phyloP scores from a whole-genome alignment of 2,329 filamentous ascomycete species.

The Colletotrichum simmondsii region DNA sequence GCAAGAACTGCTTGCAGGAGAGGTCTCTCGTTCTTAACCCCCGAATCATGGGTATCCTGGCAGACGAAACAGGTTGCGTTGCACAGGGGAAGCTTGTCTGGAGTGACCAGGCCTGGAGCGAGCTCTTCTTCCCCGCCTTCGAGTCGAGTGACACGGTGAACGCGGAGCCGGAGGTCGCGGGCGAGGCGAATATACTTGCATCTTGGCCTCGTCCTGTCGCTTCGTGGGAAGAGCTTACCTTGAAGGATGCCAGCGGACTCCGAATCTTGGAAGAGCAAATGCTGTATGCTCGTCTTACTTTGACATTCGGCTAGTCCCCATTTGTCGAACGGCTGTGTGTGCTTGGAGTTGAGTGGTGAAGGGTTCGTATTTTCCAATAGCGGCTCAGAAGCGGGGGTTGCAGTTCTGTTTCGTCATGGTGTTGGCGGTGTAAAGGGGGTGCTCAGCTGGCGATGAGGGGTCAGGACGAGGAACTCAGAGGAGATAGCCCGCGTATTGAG shows the following conservation, averaged over 20 bases:
- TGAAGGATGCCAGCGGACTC: conserved; percentile 50
- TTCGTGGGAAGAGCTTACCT: conserved; percentile 30
- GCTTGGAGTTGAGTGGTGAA: conserved; percentile 54
- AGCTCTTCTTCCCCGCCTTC: conserved; percentile 43
- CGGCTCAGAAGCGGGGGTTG: conserved; percentile 27
- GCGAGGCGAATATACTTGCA: conserved; percentile 14
- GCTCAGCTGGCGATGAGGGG: conserved; percentile 21
- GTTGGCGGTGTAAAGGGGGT: not conserved
- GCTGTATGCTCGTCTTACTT: conserved; percentile 60
- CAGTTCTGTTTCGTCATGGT: conserved; percentile 28
- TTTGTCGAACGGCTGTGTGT: conserved; percentile 51
- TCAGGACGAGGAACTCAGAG: not conserved
- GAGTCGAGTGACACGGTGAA: not conserved
- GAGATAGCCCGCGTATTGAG: not conserved
- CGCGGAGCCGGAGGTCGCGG: not conserved
- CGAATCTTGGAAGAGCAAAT: conserved; percentile 61
- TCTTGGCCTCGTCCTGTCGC: not conserved
- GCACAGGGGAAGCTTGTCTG: conserved; percentile 63
- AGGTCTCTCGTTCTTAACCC: conserved; percentile 50
- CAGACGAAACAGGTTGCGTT: conserved; percentile 67
- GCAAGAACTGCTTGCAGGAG: conserved; percentile 48
- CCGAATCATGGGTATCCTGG: conserved; percentile 49
- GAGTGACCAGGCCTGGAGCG: conserved; percentile 61
- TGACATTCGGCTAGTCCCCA: conserved; percentile 66
- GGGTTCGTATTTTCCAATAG: not conserved